These are phyloP conservation scores for Ascocoryne sarcoides DNA, from an alignment of 2,329 filamentous ascomycete genomes.

Conservation along the genomic window DNA sequence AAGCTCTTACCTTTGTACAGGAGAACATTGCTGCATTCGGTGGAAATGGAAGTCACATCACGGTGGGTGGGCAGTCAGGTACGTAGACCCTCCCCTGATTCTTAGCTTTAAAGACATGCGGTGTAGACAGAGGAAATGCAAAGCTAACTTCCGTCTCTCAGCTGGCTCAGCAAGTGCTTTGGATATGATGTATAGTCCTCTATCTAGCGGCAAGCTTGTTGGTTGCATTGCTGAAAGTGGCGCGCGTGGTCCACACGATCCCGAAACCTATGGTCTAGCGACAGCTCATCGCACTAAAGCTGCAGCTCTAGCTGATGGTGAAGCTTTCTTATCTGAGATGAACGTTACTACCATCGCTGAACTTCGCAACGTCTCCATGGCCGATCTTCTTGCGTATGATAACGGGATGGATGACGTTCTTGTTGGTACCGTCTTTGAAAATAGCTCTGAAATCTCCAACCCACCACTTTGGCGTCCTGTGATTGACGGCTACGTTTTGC, in stretches of 20 bases:
- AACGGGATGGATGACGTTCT: conserved; percentile 20
- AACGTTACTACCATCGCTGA: conserved; percentile 20
- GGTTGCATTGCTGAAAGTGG: conserved; percentile 29
- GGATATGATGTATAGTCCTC: conserved; percentile 23
- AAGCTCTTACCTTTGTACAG: conserved; percentile 37
- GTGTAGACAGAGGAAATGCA: too few species aligned
- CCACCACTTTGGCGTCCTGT: conserved; percentile 25
- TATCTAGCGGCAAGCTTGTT: conserved; percentile 19
- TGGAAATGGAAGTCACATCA: conserved; percentile 56
- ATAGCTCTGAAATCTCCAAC: conserved; percentile 12
- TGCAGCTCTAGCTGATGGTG: conserved; percentile 16
- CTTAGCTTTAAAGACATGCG: too few species aligned
- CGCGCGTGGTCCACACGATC: conserved; percentile 26
- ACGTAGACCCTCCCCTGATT: too few species aligned
- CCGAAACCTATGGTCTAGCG: conserved; percentile 22
- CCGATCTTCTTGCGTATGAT: conserved; percentile 9
- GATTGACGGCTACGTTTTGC: conserved; percentile 27
- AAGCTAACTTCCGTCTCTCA: too few species aligned
- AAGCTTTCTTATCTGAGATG: conserved; percentile 12
- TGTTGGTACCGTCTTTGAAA: conserved; percentile 21
- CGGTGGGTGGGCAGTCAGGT: conserved; percentile 58
- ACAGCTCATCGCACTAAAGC: conserved; percentile 20
- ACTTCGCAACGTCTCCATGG: conserved; percentile 14
- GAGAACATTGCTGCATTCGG: conserved; percentile 53
- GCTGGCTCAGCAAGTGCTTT: conserved; percentile 39